These are phyloP conservation scores for Cyberlindnera lachancei DNA, from an alignment of 805 yeast species.

Conservation along the genomic window DNA sequence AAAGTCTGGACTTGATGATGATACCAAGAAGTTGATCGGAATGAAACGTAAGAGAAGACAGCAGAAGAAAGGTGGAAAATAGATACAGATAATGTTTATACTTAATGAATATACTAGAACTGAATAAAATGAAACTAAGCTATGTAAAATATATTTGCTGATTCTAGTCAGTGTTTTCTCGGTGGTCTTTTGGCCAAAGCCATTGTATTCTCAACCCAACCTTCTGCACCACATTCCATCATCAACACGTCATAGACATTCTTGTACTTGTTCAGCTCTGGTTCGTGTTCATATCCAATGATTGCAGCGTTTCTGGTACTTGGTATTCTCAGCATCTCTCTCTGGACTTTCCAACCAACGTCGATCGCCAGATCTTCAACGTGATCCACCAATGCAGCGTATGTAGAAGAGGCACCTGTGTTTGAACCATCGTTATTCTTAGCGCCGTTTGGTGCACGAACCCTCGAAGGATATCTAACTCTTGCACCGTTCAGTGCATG, in stretches of 20 bases:
- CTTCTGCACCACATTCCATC: slow-evolving; percentile 83
- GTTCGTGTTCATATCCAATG: slow-evolving; percentile 53
- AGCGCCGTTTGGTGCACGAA: slow-evolving; percentile 11
- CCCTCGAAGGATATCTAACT: slow-evolving; percentile 51
- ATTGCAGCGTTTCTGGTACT: slow-evolving; percentile 91
- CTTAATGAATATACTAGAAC: too few species aligned
- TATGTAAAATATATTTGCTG: not conserved
- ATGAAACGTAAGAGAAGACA: slow-evolving; percentile 61
- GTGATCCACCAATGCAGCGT: slow-evolving; percentile 81
- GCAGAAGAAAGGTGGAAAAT: slow-evolving; percentile 26
- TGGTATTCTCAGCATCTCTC: slow-evolving; percentile 87
- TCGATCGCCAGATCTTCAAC: slow-evolving; percentile 58
- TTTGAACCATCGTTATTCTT: slow-evolving; percentile 16
- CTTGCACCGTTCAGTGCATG: slow-evolving; percentile 77
- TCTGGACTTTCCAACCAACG: slow-evolving; percentile 80
- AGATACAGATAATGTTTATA: not conserved
- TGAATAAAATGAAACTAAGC: too few species aligned
- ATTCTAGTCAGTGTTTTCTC: slow-evolving; percentile 49
- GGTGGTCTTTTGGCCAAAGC: slow-evolving; percentile 63
- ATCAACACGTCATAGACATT: slow-evolving; percentile 53
- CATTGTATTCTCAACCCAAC: slow-evolving; percentile 82
- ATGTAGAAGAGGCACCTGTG: slow-evolving; percentile 48
- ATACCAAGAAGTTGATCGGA: slow-evolving; percentile 58
- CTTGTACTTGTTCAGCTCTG: slow-evolving; percentile 24
- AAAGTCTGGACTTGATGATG: slow-evolving; percentile 39